Conservation (phyloP, 805 yeast species). For the Saturnispora diversa region DNA sequence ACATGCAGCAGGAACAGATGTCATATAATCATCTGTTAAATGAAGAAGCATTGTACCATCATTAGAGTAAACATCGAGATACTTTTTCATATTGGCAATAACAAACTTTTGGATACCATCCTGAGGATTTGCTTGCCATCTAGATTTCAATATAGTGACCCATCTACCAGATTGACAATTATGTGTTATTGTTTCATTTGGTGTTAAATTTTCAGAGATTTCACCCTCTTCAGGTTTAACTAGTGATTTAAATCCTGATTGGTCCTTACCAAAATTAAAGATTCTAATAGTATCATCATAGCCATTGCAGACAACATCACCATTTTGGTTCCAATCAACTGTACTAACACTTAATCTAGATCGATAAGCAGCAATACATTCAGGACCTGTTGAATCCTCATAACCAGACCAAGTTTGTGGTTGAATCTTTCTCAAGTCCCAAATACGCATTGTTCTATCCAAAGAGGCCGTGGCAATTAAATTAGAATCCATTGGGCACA, state of each 20-base stretch:
- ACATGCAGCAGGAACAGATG: conserved; percentile 90
- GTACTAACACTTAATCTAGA: conserved; percentile 78
- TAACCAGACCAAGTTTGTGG: conserved; percentile 53
- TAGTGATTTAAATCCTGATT: conserved; percentile 13
- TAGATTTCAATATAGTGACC: conserved; percentile 86
- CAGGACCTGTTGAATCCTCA: conserved; percentile 39
- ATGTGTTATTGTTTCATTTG: conserved; percentile 61
- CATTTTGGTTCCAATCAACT: conserved; percentile 70
- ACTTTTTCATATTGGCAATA: conserved; percentile 89
- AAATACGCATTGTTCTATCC: conserved; percentile 73
- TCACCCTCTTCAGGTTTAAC: conserved; percentile 20
- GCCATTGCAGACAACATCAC: conserved; percentile 80
- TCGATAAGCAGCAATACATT: conserved; percentile 49
- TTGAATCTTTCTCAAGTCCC: conserved; percentile 67
- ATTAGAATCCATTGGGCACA: conserved; percentile 58
- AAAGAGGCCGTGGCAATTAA: conserved; percentile 83
- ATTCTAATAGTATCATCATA: conserved; percentile 79
- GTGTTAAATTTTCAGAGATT: conserved; percentile 40
- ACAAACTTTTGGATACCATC: conserved; percentile 77
- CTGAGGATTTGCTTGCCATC: conserved; percentile 69
- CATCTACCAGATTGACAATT: conserved; percentile 96
- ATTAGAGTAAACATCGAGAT: conserved; percentile 72
- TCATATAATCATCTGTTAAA: conserved; percentile 46
- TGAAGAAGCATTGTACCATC: conserved; percentile 75
- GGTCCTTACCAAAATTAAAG: conserved; percentile 43